Evolutionary conservation across 2,329 filamentous ascomycete species (phyloP), one percentile per base, ranked within the genome.

Genomic region (Akanthomyces lecanii): DNA sequence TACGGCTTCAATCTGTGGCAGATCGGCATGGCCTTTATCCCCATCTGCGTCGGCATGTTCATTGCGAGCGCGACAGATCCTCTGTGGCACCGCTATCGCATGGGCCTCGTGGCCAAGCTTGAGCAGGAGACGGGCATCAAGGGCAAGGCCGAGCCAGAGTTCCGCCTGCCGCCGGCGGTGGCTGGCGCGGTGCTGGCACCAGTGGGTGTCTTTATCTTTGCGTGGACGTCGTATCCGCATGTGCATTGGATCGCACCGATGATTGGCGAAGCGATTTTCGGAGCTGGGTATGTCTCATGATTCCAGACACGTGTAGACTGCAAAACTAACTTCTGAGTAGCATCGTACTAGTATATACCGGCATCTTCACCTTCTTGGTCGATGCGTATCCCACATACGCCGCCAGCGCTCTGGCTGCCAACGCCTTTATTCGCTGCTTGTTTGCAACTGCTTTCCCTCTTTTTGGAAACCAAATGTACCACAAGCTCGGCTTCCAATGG

Each of bases 171-270:
- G 7, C 86, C 91, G 40, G 85, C 87, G 23, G 89, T 93, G 58
- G 73, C 82, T 8, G 94, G 93, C n/a, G 87, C 87, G 0, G 75
- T 92, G 51, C 76, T 96, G 11, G 91, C 95, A 38, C 91, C 92
- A 5, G 79, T 90, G 62, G 91, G 91, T 7, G 77, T 98, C 18
- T 96, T 97, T 74, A 89, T 91, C 77, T 97, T 97, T 76, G 92
- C 86, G 10, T 97, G 92, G 90, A 92, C 90, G 5, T 89, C 89
- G 16, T 93, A 88, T 73, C 75, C 87, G 2, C 82, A 75, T 68
- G 84, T 97, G 55, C 89, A 91, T 75, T 94, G 87, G 87, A 89
- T 91, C 65, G 82, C 87, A 52, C 88, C 89, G 30, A 88, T 92
- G 67, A 87, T 93, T 75, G 90, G 88, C 23, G 89, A 86, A 33